Percentiles rank a stretch among this genome's conserved stretches.
Evolutionary conservation across 2,329 filamentous ascomycete species (phyloP).

Genomic region (Chaetomiaceae sp.): DNA sequence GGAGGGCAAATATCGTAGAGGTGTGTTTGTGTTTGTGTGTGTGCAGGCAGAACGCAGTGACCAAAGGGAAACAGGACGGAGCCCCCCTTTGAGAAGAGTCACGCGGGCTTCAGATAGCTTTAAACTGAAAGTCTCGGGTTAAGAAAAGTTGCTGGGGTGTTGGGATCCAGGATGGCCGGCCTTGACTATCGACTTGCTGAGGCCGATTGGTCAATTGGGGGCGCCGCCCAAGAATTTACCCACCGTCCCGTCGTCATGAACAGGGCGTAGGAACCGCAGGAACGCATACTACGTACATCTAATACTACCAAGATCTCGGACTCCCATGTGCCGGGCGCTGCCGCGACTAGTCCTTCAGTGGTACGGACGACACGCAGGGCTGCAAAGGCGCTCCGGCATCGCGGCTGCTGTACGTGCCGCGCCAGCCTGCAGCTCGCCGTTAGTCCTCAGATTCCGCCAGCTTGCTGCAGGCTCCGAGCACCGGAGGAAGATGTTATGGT

Average conservation of each 20-base stretch:
- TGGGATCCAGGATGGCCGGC: neutral
- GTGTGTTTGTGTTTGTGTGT: neutral
- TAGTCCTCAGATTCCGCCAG: neutral
- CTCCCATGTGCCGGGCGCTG: conserved; percentile 8
- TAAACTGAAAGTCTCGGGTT: neutral
- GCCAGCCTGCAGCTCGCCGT: conserved; percentile 1
- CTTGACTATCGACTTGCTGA: neutral
- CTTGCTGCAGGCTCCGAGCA: conserved; percentile 7
- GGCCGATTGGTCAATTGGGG: conserved; percentile 14
- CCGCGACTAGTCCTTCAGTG: conserved; percentile 1
- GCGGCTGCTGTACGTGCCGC: too few species aligned
- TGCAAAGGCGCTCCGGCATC: neutral
- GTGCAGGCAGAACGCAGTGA: too few species aligned
- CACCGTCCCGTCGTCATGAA: neutral
- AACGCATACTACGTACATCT: neutral
- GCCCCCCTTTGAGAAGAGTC: neutral
- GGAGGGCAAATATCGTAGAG: too few species aligned
- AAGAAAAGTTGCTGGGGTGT: neutral
- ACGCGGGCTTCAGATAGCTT: conserved; percentile 6
- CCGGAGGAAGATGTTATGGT: conserved; percentile 5
- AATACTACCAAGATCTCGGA: neutral
- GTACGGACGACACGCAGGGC: too few species aligned
- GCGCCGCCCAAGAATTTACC: conserved; percentile 2
- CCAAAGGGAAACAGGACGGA: neutral
- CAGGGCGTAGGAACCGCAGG: conserved; percentile 1